Percentiles rank a stretch among this genome's conserved stretches.
Evolutionary conservation across 345 rosid genomes (phyloP).

Genomic region (Abelmoschus esculentus): DNA sequence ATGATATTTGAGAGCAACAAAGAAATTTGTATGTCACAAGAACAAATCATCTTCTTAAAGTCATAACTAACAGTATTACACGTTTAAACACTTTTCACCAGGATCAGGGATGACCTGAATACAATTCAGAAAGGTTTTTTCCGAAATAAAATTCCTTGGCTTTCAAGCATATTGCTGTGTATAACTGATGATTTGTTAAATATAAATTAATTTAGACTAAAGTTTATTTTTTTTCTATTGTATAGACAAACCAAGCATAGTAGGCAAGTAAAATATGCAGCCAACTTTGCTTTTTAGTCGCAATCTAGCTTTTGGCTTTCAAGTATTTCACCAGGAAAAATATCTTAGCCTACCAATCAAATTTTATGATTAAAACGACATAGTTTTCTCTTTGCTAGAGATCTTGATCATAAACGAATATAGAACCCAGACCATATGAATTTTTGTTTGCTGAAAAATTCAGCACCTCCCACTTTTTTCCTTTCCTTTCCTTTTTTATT

Average conservation of each 20-base stretch:
- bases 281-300: not conserved
- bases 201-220: too few relatives aligned
- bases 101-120: not conserved
- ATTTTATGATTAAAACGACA: not conserved
- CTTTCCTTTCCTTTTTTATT: not conserved
- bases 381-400: not conserved
- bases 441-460: not conserved
- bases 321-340: not conserved
- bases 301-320: not conserved
- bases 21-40: too few relatives aligned
- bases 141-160: not conserved
- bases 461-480: not conserved
- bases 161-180: too few relatives aligned
- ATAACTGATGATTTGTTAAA: too few relatives aligned
- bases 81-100: not conserved
- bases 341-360: not conserved
- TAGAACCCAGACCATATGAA: slow-evolving; percentile 2
- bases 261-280: not conserved
- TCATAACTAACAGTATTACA: not conserved
- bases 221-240: too few relatives aligned
- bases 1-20: too few relatives aligned
- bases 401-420: slow-evolving; percentile 3
- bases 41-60: too few relatives aligned
- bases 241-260: not conserved
- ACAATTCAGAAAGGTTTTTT: not conserved